A percentile compares a stretch with the other conserved stretches of the same genome.
Conservation (phyloP, 257 asterid genomes). For the Solanum bulbocastanum region DNA sequence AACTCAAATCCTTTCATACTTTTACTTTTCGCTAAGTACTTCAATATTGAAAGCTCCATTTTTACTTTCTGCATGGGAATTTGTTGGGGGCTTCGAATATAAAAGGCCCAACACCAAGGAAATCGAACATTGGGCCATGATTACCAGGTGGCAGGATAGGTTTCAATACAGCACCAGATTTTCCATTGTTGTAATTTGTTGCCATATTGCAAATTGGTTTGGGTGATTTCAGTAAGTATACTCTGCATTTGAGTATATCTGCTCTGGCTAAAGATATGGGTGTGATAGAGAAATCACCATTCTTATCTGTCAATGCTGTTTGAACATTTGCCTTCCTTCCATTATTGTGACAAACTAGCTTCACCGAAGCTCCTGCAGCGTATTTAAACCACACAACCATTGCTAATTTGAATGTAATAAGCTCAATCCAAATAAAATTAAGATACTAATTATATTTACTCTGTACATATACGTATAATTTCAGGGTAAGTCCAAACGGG, state of each 20-base stretch:
- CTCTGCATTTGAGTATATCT: slow-evolving; percentile 23
- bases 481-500: background rate
- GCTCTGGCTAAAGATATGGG: slow-evolving; percentile 10
- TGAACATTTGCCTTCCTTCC: background rate
- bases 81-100: slow-evolving; percentile 28
- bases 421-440: background rate
- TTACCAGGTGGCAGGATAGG: slow-evolving; percentile 1
- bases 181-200: slow-evolving; percentile 22
- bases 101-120: slow-evolving; percentile 36
- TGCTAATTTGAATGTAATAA: background rate
- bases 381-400: background rate
- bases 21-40: background rate
- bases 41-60: background rate
- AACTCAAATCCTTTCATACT: background rate
- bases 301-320: slow-evolving; percentile 21
- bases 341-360: slow-evolving; percentile 9
- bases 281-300: slow-evolving; percentile 27
- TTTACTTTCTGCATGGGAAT: slow-evolving; percentile 4
- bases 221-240: slow-evolving; percentile 19
- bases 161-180: slow-evolving; percentile 16
- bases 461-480: background rate
- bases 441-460: background rate
- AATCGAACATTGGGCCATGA: background rate
- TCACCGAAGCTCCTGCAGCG: background rate
- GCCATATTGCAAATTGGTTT: slow-evolving; percentile 17